These are phyloP conservation scores for Auxenochlorella pyrenoidosa DNA, from an alignment of 139 green algal genomes.

Conservation along the genomic window DNA sequence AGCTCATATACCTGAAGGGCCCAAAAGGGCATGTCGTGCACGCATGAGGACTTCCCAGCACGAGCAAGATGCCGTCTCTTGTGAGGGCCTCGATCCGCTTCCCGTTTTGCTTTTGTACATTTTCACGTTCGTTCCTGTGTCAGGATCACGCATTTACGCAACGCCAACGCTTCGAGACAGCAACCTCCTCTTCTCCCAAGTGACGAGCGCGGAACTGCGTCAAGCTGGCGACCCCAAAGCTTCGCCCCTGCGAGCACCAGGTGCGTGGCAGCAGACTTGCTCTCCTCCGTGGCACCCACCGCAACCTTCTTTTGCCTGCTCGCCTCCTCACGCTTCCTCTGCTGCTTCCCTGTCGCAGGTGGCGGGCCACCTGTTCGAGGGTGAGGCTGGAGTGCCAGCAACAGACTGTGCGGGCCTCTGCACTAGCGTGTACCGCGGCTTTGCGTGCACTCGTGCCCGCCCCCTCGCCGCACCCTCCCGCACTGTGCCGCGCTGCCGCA, in stretches of 20 bases:
- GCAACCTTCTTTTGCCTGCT: too few species aligned
- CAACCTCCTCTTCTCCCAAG: too few species aligned
- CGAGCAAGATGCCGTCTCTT: too few species aligned
- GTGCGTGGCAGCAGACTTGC: neutral
- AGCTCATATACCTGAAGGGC: too few species aligned
- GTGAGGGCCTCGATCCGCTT: too few species aligned
- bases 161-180: too few species aligned
- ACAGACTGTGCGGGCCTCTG: neutral
- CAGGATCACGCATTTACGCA: neutral
- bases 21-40: too few species aligned
- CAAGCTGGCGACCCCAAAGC: slow-evolving; percentile 4
- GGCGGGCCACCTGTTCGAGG: slow-evolving; percentile 69
- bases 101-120: neutral
- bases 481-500: neutral
- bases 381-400: slow-evolving; percentile 21
- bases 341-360: slow-evolving; percentile 46
- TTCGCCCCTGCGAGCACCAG: slow-evolving; percentile 63
- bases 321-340: neutral
- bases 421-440: neutral
- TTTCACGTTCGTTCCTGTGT: neutral
- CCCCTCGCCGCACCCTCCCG: neutral
- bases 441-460: neutral
- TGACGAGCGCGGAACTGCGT: too few species aligned
- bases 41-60: too few species aligned
- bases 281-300: too few species aligned